phyloP scores from a whole-genome alignment of 352 stramenopile species.

The Globisporangium middletonii region DNA sequence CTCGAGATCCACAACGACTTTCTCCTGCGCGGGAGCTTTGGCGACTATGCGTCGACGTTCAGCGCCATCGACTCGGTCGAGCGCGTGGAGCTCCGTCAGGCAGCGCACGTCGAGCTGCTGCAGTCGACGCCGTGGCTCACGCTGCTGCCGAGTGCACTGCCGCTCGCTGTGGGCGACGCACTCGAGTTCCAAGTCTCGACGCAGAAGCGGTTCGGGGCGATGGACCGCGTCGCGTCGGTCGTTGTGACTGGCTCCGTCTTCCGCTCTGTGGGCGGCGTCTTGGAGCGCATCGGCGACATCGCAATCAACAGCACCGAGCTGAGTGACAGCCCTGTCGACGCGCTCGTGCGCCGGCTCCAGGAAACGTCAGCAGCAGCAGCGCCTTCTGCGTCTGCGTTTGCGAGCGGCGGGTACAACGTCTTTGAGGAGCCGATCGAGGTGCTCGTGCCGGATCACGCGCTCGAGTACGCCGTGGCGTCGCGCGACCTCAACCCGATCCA shows the following conservation, averaged over 20 bases:
- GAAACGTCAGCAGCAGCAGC: conserved; percentile 8
- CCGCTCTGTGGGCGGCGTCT: conserved; percentile 29
- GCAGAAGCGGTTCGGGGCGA: conserved; percentile 49
- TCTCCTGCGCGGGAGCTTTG: conserved; percentile 74
- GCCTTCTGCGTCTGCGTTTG: conserved; percentile 25
- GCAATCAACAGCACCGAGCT: conserved; percentile 29
- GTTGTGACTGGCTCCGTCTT: conserved; percentile 44
- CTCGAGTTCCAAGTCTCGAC: conserved; percentile 47
- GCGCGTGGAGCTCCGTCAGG: conserved; percentile 28
- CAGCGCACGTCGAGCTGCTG: conserved; percentile 41
- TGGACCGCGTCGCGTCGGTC: conserved; percentile 31
- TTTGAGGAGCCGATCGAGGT: conserved; percentile 64
- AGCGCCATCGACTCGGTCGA: conserved; percentile 31
- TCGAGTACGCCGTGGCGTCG: conserved; percentile 73
- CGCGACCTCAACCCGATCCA: conserved; percentile 87
- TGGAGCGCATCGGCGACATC: conserved; percentile 24
- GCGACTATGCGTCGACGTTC: conserved; percentile 75
- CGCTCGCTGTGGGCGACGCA: conserved; percentile 34
- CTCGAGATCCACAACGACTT: conserved; percentile 82
- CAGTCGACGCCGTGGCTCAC: conserved; percentile 66
- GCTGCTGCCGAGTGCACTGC: conserved; percentile 13
- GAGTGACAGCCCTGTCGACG: conserved; percentile 42
- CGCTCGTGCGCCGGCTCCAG: conserved; percentile 33
- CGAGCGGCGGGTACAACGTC: conserved; percentile 60
- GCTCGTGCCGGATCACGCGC: conserved; percentile 48